These are phyloP conservation scores for Tetraselmis striata DNA, from an alignment of 139 green algal species.

Conservation along the genomic window DNA sequence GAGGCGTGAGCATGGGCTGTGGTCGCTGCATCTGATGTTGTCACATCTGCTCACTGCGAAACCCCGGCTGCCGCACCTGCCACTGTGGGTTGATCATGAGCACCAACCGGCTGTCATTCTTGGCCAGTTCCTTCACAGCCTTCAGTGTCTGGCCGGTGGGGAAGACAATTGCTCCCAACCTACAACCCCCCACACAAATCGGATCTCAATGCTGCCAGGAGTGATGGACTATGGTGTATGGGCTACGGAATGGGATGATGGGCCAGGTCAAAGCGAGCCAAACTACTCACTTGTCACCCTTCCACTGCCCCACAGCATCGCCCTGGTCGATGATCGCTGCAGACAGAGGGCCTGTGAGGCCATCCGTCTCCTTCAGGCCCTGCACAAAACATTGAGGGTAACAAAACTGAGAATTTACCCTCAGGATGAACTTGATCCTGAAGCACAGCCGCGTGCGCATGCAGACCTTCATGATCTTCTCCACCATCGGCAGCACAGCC, in stretches of 20 bases:
- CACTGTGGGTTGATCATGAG: constrained; percentile 80
- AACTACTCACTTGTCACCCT: constrained; percentile 26
- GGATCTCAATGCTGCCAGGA: too few relatives aligned
- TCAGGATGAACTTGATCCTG: too few relatives aligned
- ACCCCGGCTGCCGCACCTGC: constrained; percentile 15
- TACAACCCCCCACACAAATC: not conserved
- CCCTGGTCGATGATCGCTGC: constrained; percentile 37
- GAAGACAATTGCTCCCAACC: constrained; percentile 66
- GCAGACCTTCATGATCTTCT: constrained; percentile 47
- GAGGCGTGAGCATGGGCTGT: not conserved
- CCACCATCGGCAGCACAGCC: constrained; percentile 45
- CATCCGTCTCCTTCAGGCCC: constrained; percentile 44
- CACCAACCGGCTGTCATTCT: constrained; percentile 38
- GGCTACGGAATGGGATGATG: too few relatives aligned
- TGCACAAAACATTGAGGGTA: too few relatives aligned
- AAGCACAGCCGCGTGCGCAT: too few relatives aligned
- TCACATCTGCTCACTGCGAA: constrained; percentile 6
- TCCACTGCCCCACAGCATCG: constrained; percentile 70
- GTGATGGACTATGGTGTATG: too few relatives aligned
- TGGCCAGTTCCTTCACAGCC: constrained; percentile 36
- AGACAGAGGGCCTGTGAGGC: constrained; percentile 10
- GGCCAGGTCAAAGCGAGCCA: too few relatives aligned
- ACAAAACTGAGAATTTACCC: too few relatives aligned
- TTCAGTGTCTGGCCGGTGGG: constrained; percentile 59
- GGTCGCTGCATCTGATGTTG: too few relatives aligned